These are phyloP conservation scores for Trichopus zeylanicus DNA, from an alignment of 116 monocot genomes.

Conservation along the genomic window DNA sequence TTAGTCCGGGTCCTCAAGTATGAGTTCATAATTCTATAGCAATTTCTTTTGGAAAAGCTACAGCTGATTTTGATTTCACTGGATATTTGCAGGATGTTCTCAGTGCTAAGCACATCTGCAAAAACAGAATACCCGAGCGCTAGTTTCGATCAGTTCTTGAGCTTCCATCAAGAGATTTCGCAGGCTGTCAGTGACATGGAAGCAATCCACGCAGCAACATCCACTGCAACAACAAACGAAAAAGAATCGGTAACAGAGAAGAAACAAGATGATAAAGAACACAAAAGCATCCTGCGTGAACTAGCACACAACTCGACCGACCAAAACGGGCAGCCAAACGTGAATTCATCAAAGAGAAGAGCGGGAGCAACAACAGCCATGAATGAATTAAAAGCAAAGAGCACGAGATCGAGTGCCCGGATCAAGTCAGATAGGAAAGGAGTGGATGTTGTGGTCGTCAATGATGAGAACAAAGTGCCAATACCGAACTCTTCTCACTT, in stretches of 20 bases:
- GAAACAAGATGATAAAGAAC: too few relatives aligned
- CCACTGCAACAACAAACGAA: slow-evolving; percentile 2
- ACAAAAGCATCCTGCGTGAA: slow-evolving; percentile 50
- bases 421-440: too few relatives aligned
- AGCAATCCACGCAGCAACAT: slow-evolving; percentile 53
- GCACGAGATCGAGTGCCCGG: not conserved
- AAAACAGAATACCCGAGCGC: slow-evolving; percentile 38
- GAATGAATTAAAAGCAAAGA: not conserved
- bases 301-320: slow-evolving; percentile 33
- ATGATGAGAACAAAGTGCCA: slow-evolving; percentile 8
- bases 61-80: not conserved
- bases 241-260: slow-evolving; percentile 1
- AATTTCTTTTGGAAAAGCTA: not conserved
- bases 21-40: too few relatives aligned
- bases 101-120: slow-evolving; percentile 48
- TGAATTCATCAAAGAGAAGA: slow-evolving; percentile 27
- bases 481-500: slow-evolving; percentile 20
- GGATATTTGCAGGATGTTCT: slow-evolving; percentile 57
- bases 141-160: slow-evolving; percentile 63
- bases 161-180: slow-evolving; percentile 61
- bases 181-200: slow-evolving; percentile 67
- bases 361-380: not conserved
- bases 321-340: too few relatives aligned
- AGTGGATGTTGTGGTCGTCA: not conserved
- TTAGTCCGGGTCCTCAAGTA: slow-evolving; percentile 73